Conservation (phyloP, 495 filamentous ascomycete species). For the Xylaria grammica region DNA sequence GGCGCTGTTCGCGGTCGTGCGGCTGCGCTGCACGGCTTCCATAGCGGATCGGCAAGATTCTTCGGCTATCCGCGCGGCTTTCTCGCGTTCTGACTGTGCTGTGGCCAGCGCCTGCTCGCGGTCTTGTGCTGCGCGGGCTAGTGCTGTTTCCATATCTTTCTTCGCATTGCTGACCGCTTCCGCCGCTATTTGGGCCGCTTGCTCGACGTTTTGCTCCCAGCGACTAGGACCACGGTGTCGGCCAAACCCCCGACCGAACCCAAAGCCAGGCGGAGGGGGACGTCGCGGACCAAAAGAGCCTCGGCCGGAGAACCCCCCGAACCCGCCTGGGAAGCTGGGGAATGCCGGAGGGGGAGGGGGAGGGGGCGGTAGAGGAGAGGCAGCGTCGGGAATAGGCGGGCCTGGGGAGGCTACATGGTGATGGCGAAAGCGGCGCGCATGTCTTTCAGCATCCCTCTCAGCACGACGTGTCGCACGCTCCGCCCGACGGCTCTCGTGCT, state of each 20-base stretch:
- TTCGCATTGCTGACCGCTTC: background rate
- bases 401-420: background rate
- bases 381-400: background rate
- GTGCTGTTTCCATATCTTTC: slow-evolving; percentile 6
- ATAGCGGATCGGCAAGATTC: background rate
- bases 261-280: background rate
- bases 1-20: background rate
- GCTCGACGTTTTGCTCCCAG: background rate
- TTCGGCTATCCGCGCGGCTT: background rate
- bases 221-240: background rate
- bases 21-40: background rate
- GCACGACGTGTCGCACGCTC: slow-evolving; percentile 26
- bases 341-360: background rate
- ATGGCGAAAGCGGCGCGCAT: slow-evolving; percentile 23
- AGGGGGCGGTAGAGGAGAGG: background rate
- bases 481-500: slow-evolving; percentile 29
- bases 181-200: background rate
- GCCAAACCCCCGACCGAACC: background rate
- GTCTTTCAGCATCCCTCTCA: slow-evolving; percentile 27
- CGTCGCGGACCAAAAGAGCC: background rate
- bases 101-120: background rate
- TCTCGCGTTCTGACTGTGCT: background rate
- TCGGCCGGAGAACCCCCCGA: background rate
- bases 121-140: background rate
- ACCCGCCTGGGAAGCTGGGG: background rate